Evolutionary conservation across 208 protist species (phyloP), one percentile per base, ranked within the genome.

Genomic region (Trypanosoma lewisi): DNA sequence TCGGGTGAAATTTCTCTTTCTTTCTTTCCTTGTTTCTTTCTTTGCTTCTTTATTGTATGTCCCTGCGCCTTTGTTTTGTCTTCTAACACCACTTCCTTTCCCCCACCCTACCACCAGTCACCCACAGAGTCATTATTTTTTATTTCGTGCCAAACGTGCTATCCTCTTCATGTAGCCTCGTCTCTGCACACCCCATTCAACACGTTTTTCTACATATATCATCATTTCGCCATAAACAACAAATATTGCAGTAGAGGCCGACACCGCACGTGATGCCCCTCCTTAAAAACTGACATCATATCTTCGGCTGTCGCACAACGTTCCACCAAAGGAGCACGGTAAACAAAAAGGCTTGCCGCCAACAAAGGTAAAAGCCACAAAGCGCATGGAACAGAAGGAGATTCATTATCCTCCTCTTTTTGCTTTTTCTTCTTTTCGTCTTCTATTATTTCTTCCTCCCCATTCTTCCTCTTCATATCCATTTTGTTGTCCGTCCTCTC

Each of bases 361-460:
- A 91, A 59, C 34, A 94, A 41, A 2, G 90, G 78, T 14, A 96
- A 45, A 28, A 96, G 45, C 90, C 84, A 93, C 63, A 94, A 67
- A 7, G 83, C 83, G 58, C 78, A 91, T 16, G 87, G 78, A 2
- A 63, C 50, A 23, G 17, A 27, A 21, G 19, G 19, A 36, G 41
- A 68, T 34, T 7, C 34, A 1, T 39, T 17, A 34, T 61, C 19
- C n/a, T 45, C 41, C 2, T 33, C 28, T n/a, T 27, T 44, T n/a
- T 33, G 21, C 8, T 5, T n/a, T n/a, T 23, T 25, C 33, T 23
- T n/a, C n/a, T n/a, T n/a, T n/a, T n/a, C n/a, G n/a, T n/a, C n/a
- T n/a, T n/a, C n/a, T n/a, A n/a, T n/a, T n/a, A n/a, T n/a, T 44
- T 37, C 33, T 19, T 9, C 12, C n/a, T 5, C 41, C 16, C 9